Percentiles rank a stretch among this genome's conserved stretches.
phyloP scores from a whole-genome alignment of 2,329 filamentous ascomycete genomes.

The Xylaria sp. region DNA sequence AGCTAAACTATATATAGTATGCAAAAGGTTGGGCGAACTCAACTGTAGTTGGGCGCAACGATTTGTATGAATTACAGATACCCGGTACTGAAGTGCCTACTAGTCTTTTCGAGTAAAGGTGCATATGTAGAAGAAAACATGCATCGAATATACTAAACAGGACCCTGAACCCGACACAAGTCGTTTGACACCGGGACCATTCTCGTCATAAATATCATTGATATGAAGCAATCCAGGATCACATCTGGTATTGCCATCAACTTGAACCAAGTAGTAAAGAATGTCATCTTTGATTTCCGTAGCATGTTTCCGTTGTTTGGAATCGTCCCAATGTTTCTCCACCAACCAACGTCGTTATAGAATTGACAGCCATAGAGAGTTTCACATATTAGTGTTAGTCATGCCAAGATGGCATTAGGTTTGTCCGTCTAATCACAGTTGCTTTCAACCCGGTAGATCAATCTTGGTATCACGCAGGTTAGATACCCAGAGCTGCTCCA shows the following conservation, averaged over 20 bases:
- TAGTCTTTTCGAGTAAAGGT: neutral
- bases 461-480: neutral
- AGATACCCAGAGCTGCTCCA: conserved; percentile 1
- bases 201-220: neutral
- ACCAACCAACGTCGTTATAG: conserved; percentile 22
- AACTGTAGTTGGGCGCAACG: neutral
- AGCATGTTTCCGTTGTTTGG: neutral
- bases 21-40: neutral
- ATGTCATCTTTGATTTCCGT: neutral
- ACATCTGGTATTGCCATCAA: neutral
- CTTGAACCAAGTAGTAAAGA: neutral
- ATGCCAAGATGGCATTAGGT: conserved; percentile 22
- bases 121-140: neutral
- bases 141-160: neutral
- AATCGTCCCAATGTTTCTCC: conserved; percentile 19
- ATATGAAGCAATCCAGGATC: neutral
- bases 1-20: conserved; percentile 9
- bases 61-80: conserved; percentile 18
- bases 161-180: neutral
- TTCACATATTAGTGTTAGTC: neutral
- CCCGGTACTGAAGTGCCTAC: neutral
- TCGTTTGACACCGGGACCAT: neutral
- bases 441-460: neutral
- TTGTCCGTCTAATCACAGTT: conserved; percentile 19
- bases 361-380: neutral